Percentiles rank a stretch among this genome's conserved stretches.
phyloP scores from a whole-genome alignment of 2,329 filamentous ascomycete species.

The Fusarium abutilonis region DNA sequence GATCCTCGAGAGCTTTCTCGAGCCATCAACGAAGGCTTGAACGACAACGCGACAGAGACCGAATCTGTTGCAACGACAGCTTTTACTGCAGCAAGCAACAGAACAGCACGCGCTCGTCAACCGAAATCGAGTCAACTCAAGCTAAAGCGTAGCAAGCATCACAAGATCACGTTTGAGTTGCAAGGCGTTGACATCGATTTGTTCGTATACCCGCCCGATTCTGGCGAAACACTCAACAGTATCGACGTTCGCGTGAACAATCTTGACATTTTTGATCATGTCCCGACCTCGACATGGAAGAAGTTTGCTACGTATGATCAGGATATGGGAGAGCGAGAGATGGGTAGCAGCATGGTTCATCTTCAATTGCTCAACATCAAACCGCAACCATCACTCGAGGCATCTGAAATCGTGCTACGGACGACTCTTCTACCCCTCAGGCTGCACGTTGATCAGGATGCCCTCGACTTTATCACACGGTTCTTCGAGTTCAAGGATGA shows the following conservation, averaged over 20 bases:
- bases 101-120: conserved; percentile 55
- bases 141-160: conserved; percentile 84
- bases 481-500: conserved; percentile 99
- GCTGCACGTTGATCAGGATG: conserved; percentile 96
- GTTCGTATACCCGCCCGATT: conserved; percentile 78
- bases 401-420: conserved; percentile 87
- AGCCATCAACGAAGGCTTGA: conserved; percentile 87
- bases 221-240: conserved; percentile 86
- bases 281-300: conserved; percentile 96
- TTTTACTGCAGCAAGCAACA: conserved; percentile 66
- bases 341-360: conserved; percentile 88
- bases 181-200: conserved; percentile 85
- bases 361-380: conserved; percentile 88
- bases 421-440: conserved; percentile 83
- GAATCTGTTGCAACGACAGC: conserved; percentile 86
- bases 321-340: conserved; percentile 85
- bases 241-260: conserved; percentile 84
- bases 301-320: conserved; percentile 96
- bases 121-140: conserved; percentile 70
- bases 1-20: conserved; percentile 84
- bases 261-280: conserved; percentile 91
- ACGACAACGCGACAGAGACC: conserved; percentile 87
- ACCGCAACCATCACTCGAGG: conserved; percentile 83
- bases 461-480: conserved; percentile 93
- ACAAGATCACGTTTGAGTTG: conserved; percentile 96